Base-by-base conservation (phyloP, 768 basidiomycete genomes). In the Trichaptum fuscoviolaceum region DNA sequence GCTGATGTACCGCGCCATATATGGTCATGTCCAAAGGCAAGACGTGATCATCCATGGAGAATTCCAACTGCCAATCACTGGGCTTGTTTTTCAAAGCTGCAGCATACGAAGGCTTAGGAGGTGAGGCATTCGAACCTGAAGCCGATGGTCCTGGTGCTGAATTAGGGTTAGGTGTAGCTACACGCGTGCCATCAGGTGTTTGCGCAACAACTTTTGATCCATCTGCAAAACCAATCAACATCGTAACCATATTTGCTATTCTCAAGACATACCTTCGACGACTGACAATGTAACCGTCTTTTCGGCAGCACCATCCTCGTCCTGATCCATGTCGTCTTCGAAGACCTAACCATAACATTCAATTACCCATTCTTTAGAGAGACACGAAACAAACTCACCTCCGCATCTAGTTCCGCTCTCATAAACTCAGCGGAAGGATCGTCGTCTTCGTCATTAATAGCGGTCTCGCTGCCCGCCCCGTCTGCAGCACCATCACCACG, bases 31-130 rank as follows among this genome's bases (percentile, higher is more conserved):
- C 92, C 67, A 96, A 77, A 0, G 92, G 90, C 20, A 99, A 79
- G 24, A 86, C 77, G 60, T 93, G 89, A 67, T 95, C 95, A 73
- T 93, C 93, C 87, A 98, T 91, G 9, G 86, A 91, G 77, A 99
- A 99, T 76, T 97, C 91, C 63, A 99, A 86, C 75, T 99, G 96
- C 94, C 95, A 99, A 73, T 99, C 96, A 18, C 85, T 87, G 4
- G 96, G 95, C 73, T 94, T 95, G 0, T 94, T 81, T 78, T 95
- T 97, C 66, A 98, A 83, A 15, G 96, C 96, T 3, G 95, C 90
- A 34, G 97, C 97, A 75, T 99, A 99, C 1, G 97, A 98, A 0
- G 84, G 80, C 69, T 84, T 80, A 58, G 73, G 71, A 23, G 73
- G 68, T 42, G 79, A 75, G 15, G 77, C 73, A 10, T 76, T 77